These are phyloP conservation scores for Xylariaceae sp. DNA, from an alignment of 2,329 filamentous ascomycete species.

Conservation along the genomic window DNA sequence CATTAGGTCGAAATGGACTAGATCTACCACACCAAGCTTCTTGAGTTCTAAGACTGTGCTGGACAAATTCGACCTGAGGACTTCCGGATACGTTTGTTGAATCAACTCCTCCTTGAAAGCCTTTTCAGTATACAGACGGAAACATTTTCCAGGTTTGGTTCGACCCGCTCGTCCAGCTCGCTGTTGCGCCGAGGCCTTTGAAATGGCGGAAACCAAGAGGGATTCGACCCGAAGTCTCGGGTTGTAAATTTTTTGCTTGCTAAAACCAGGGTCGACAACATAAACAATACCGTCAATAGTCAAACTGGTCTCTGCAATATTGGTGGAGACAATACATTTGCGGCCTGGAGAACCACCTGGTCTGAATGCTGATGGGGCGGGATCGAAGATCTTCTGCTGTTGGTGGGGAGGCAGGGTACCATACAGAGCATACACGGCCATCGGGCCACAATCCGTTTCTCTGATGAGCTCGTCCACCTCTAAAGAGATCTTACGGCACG, in stretches of 20 bases:
- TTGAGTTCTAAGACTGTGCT: conserved; percentile 95
- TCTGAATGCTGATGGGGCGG: conserved; percentile 66
- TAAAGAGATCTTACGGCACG: conserved; percentile 81
- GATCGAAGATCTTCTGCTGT: conserved; percentile 93
- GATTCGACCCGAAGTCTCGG: conserved; percentile 94
- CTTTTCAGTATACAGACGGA: conserved; percentile 88
- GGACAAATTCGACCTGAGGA: conserved; percentile 87
- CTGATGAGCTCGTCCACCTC: conserved; percentile 88
- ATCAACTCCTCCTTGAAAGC: conserved; percentile 98
- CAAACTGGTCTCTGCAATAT: conserved; percentile 95
- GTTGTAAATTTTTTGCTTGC: conserved; percentile 99
- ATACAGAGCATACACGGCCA: conserved; percentile 90
- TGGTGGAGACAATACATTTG: conserved; percentile 91
- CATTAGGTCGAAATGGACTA: conserved; percentile 98
- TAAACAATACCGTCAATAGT: conserved; percentile 99
- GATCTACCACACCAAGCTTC: conserved; percentile 90
- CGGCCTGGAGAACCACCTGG: conserved; percentile 80
- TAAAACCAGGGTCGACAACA: conserved; percentile 98
- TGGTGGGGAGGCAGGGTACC: conserved; percentile 86
- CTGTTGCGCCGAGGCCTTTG: conserved; percentile 94
- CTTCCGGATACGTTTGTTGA: conserved; percentile 93
- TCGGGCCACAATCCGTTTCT: conserved; percentile 84
- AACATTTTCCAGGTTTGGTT: conserved; percentile 97
- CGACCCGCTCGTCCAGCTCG: conserved; percentile 97
- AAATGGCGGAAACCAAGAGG: conserved; percentile 93